phyloP scores from a whole-genome alignment of 371 early-diverging fungal genomes.

The Basidiobolus meristosporus region DNA sequence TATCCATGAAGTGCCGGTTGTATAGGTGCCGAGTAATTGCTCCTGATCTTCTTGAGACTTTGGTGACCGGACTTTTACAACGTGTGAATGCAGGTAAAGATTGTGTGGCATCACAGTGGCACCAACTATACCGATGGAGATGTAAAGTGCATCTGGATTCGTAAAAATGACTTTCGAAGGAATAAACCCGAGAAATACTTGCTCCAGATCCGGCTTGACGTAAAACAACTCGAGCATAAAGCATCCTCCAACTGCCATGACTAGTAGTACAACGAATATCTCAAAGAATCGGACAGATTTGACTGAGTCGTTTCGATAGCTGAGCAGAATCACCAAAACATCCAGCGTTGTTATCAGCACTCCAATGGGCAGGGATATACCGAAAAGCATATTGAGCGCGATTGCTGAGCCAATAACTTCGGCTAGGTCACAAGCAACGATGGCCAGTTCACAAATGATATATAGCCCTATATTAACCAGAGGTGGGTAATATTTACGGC shows the following conservation, averaged over 20 bases:
- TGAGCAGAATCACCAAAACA: slow-evolving; percentile 30
- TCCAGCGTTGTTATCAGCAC: slow-evolving; percentile 48
- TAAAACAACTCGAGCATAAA: slow-evolving; percentile 46
- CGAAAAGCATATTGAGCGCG: slow-evolving; percentile 47
- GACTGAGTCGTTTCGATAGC: slow-evolving; percentile 41
- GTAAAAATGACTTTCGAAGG: slow-evolving; percentile 25
- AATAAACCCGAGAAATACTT: slow-evolving; percentile 33
- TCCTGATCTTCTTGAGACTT: too few species aligned
- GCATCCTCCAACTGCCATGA: slow-evolving; percentile 37
- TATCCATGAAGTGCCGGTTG: too few species aligned
- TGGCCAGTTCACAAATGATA: slow-evolving; percentile 44
- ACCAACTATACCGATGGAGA: slow-evolving; percentile 49
- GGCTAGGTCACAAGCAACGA: slow-evolving; percentile 55
- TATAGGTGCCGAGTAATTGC: too few species aligned
- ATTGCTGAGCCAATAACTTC: too few species aligned
- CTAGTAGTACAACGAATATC: slow-evolving; percentile 34
- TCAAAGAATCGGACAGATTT: slow-evolving; percentile 18
- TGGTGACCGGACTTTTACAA: slow-evolving; percentile 3
- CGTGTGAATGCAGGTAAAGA: slow-evolving; percentile 33
- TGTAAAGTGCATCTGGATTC: slow-evolving; percentile 19
- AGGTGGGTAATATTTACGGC: slow-evolving; percentile 20
- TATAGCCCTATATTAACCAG: slow-evolving; percentile 22
- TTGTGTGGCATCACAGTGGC: slow-evolving; percentile 62
- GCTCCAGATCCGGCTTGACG: slow-evolving; percentile 22
- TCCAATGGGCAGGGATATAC: slow-evolving; percentile 33